Conservation (phyloP, 441 rosid species). For the Hura crepitans region DNA sequence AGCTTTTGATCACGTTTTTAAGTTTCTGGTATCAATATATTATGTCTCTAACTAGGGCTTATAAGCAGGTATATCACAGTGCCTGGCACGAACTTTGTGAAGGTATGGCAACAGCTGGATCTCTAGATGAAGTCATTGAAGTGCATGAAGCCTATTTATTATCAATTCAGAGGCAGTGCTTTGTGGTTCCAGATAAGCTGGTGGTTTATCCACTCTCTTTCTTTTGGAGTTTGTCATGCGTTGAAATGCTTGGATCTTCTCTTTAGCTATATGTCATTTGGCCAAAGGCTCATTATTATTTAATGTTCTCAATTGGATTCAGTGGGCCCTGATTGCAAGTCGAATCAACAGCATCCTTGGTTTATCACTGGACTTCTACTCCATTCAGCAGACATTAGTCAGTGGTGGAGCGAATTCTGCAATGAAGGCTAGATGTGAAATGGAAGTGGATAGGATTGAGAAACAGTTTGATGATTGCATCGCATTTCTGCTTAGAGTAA, state of each 20-base stretch:
- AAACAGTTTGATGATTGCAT: conserved; percentile 89
- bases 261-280: conserved; percentile 15
- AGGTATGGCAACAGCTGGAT: conserved; percentile 80
- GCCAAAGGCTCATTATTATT: conserved; percentile 1
- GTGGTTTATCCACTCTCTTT: conserved; percentile 34
- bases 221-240: conserved; percentile 11
- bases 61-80: conserved; percentile 81
- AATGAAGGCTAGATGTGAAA: conserved; percentile 74
- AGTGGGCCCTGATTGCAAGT: conserved; percentile 94
- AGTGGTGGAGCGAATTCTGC: conserved; percentile 76
- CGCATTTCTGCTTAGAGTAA: conserved; percentile 85
- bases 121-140: conserved; percentile 91
- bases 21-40: not conserved
- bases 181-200: conserved; percentile 93
- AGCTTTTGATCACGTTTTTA: conserved; percentile 1
- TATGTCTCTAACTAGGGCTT: conserved; percentile 27
- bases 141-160: conserved; percentile 88
- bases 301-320: conserved; percentile 20
- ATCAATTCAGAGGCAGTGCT: conserved; percentile 92
- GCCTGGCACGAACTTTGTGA: conserved; percentile 96
- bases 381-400: conserved; percentile 74
- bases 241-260: conserved; percentile 9
- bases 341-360: conserved; percentile 83
- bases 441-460: conserved; percentile 75
- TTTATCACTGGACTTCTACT: conserved; percentile 85